These are phyloP conservation scores for Beauveria varroae DNA, from an alignment of 2,329 filamentous ascomycete species.

Conservation along the genomic window DNA sequence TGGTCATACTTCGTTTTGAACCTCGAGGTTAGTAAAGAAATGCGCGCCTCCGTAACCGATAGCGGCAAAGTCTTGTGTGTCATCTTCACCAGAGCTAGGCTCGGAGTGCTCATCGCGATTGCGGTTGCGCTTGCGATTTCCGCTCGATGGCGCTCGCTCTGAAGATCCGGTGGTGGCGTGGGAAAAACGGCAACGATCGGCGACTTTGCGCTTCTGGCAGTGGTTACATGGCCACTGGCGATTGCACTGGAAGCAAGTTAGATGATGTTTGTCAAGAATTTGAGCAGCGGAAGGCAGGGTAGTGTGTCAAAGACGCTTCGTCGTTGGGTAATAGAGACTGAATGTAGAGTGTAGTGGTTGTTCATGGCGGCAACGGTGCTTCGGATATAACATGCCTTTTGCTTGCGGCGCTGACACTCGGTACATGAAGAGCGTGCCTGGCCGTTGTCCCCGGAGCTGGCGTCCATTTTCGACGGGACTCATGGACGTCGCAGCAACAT, in stretches of 20 bases:
- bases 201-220: conserved; percentile 32
- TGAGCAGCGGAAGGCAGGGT: not conserved
- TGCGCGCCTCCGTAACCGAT: conserved; percentile 29
- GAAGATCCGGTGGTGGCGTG: conserved; percentile 14
- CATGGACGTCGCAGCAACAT: not conserved
- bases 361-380: not conserved
- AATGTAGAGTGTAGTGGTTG: not conserved
- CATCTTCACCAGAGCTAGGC: conserved; percentile 17
- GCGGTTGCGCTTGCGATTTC: conserved; percentile 10
- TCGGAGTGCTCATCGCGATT: conserved; percentile 14
- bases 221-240: conserved; percentile 33
- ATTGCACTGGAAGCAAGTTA: conserved; percentile 25
- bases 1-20: conserved; percentile 19
- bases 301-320: not conserved
- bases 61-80: conserved; percentile 23
- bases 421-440: conserved; percentile 31
- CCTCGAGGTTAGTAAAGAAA: conserved; percentile 22
- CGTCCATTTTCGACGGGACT: conserved; percentile 7
- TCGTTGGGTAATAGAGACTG: not conserved
- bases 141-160: conserved; percentile 15
- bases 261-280: not conserved
- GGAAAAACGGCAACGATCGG: conserved; percentile 28
- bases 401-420: conserved; percentile 34
- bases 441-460: conserved; percentile 11
- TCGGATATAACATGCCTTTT: conserved; percentile 23